A percentile compares a stretch with the other conserved stretches of the same genome.
These are phyloP conservation scores for Zasmidium angulare DNA, from an alignment of 2,329 filamentous ascomycete genomes.

Conservation along the genomic window DNA sequence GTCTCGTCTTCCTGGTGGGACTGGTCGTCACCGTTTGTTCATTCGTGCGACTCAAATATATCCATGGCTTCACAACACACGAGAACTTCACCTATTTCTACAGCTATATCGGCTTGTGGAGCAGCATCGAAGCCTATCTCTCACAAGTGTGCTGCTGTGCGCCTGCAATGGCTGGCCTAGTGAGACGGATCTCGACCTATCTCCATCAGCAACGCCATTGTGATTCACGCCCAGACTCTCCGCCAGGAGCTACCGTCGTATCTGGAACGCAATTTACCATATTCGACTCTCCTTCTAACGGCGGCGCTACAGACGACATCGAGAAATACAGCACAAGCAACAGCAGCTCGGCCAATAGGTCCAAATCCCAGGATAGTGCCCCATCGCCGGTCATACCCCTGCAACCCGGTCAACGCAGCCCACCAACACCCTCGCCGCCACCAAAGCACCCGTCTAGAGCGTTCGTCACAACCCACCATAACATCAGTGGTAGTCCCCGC, in stretches of 20 bases:
- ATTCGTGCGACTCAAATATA: conserved; percentile 10
- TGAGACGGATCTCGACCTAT: conserved; percentile 5
- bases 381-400: not conserved
- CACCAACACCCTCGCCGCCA: not conserved
- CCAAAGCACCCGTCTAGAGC: not conserved
- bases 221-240: not conserved
- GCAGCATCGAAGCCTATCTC: conserved; percentile 21
- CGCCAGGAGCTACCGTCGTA: not conserved
- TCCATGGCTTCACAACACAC: not conserved
- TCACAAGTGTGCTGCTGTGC: conserved; percentile 25
- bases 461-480: not conserved
- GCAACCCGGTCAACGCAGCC: not conserved
- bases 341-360: not conserved
- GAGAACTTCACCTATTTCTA: conserved; percentile 23
- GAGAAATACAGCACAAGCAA: not conserved
- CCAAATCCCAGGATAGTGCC: not conserved
- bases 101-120: conserved; percentile 22
- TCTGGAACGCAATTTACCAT: not conserved
- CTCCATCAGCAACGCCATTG: not conserved
- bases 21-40: conserved; percentile 14
- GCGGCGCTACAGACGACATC: not conserved
- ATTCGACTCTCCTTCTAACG: not conserved
- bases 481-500: not conserved
- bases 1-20: conserved; percentile 14
- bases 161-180: conserved; percentile 18